phyloP scores from a whole-genome alignment of 768 basidiomycete species.

The Pleurotus tuber-regium region DNA sequence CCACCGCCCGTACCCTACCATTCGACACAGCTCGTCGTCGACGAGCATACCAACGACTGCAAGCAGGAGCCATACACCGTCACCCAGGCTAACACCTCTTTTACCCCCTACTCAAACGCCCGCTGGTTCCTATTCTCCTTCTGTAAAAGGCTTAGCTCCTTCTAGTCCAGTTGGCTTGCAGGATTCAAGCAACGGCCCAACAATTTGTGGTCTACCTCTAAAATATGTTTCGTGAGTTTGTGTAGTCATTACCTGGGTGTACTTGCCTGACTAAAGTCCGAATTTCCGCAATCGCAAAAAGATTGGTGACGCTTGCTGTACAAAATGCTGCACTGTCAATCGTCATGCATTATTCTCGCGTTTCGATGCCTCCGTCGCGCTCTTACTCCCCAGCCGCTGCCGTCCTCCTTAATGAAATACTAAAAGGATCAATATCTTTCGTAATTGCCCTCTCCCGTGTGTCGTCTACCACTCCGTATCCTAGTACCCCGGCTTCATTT shows the following conservation, averaged over 20 bases:
- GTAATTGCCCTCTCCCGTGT: conserved; percentile 70
- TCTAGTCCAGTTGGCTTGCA: background rate
- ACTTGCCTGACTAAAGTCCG: conserved; percentile 8
- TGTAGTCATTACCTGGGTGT: background rate
- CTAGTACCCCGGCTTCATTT: conserved; percentile 1
- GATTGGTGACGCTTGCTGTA: conserved; percentile 82
- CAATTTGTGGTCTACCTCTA: conserved; percentile 67
- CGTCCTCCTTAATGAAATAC: conserved; percentile 89
- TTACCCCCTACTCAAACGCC: background rate
- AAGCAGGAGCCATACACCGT: background rate
- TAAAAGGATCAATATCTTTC: conserved; percentile 93
- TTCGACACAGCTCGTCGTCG: conserved; percentile 11
- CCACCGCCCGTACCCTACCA: conserved; percentile 11
- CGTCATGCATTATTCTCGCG: conserved; percentile 98
- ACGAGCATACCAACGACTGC: conserved; percentile 8
- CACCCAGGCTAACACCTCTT: conserved; percentile 5
- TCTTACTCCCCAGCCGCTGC: conserved; percentile 94
- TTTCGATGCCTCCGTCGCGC: conserved; percentile 71
- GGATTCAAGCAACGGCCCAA: conserved; percentile 32
- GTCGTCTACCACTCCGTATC: conserved; percentile 17
- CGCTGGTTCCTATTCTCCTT: conserved; percentile 5
- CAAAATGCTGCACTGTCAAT: conserved; percentile 96
- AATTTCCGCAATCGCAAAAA: conserved; percentile 22
- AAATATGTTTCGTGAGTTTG: conserved; percentile 80
- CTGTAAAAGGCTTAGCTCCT: conserved; percentile 3